phyloP scores from a whole-genome alignment of 805 yeast species.

The Kazachstania viticola region DNA sequence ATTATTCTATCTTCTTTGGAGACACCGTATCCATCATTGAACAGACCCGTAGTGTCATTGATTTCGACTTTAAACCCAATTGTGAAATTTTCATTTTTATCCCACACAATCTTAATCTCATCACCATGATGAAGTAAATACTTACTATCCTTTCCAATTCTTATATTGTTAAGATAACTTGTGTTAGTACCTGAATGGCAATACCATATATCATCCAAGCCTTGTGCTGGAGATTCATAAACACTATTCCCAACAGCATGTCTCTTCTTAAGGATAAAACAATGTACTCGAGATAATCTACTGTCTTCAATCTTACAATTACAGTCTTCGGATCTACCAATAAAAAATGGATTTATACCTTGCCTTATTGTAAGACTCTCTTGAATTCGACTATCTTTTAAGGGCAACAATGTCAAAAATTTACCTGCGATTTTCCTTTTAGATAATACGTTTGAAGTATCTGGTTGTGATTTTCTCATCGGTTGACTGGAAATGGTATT shows the following conservation, averaged over 20 bases:
- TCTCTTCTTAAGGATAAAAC: slow-evolving; percentile 51
- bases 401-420: slow-evolving; percentile 49
- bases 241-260: slow-evolving; percentile 48
- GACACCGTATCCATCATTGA: slow-evolving; percentile 33
- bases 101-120: slow-evolving; percentile 52
- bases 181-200: slow-evolving; percentile 73
- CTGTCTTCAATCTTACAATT: slow-evolving; percentile 56
- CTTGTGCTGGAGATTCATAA: slow-evolving; percentile 62
- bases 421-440: slow-evolving; percentile 33
- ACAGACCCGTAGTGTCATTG: slow-evolving; percentile 53
- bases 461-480: slow-evolving; percentile 3
- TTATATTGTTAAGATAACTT: slow-evolving; percentile 53
- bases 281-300: slow-evolving; percentile 76
- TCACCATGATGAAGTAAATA: slow-evolving; percentile 55
- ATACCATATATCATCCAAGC: slow-evolving; percentile 67
- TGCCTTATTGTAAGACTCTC: slow-evolving; percentile 50
- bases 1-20: slow-evolving; percentile 9
- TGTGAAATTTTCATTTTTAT: slow-evolving; percentile 38
- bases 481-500: slow-evolving; percentile 1
- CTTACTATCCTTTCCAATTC: slow-evolving; percentile 52
- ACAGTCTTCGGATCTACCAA: slow-evolving; percentile 63
- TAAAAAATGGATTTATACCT: slow-evolving; percentile 51
- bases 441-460: slow-evolving; percentile 4
- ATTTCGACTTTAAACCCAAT: slow-evolving; percentile 44
- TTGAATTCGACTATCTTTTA: slow-evolving; percentile 34